These are phyloP conservation scores for Scutellaria minor DNA, from an alignment of 257 asterid species.

Conservation along the genomic window DNA sequence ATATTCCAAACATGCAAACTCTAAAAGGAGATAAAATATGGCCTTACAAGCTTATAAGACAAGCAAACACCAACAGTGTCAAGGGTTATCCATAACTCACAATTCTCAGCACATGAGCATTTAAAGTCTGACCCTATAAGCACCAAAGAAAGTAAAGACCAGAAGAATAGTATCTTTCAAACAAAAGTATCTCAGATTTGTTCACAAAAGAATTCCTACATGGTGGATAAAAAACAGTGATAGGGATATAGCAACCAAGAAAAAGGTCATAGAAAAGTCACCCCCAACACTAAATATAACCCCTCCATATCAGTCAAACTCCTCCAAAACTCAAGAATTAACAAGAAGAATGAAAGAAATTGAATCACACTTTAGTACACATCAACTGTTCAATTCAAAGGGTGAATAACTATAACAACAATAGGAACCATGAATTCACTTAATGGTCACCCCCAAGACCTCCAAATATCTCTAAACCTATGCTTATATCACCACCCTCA, in stretches of 20 bases:
- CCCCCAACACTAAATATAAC: not conserved
- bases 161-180: not conserved
- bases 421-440: not conserved
- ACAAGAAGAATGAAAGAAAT: not conserved
- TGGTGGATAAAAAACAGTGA: not conserved
- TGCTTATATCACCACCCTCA: not conserved
- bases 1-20: not conserved
- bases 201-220: no score
- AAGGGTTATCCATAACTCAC: not conserved
- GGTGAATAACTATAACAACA: not conserved
- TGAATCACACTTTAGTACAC: not conserved
- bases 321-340: conserved; percentile 3
- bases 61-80: not conserved
- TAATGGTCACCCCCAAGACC: not conserved
- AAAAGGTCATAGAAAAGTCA: not conserved
- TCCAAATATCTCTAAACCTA: not conserved
- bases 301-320: not conserved
- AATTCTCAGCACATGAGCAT: not conserved
- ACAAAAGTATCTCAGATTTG: not conserved
- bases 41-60: not conserved
- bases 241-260: not conserved
- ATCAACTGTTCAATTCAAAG: not conserved
- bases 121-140: not conserved
- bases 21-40: not conserved
- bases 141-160: not conserved